Conservation (phyloP, 2,329 filamentous ascomycete genomes). For the Coniella vitis region DNA sequence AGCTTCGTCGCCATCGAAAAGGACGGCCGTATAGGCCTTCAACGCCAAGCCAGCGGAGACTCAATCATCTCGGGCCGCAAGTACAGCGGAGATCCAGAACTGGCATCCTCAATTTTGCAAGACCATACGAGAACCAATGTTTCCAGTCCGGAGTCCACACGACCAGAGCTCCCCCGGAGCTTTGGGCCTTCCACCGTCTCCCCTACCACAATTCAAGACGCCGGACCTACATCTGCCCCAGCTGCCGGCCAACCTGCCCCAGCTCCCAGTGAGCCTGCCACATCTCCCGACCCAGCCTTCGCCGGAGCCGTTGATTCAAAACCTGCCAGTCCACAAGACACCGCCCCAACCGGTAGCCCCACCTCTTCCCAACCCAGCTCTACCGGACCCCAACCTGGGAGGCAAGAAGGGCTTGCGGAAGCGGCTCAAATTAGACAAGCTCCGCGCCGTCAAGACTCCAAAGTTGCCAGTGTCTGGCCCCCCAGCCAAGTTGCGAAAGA, state of each 20-base stretch:
- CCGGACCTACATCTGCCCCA: conserved; percentile 25
- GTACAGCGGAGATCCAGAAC: conserved; percentile 31
- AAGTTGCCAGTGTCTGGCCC: background rate
- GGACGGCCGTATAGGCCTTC: conserved; percentile 50
- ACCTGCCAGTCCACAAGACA: background rate
- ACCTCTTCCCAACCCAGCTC: background rate
- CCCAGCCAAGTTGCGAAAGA: conserved; percentile 3
- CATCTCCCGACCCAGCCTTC: conserved; percentile 16
- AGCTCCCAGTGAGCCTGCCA: conserved; percentile 25
- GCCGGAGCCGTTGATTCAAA: conserved; percentile 18
- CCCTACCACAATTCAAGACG: conserved; percentile 24
- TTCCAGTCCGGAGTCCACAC: conserved; percentile 1
- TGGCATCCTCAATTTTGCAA: conserved; percentile 30
- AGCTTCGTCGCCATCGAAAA: conserved; percentile 70
- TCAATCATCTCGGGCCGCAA: conserved; percentile 32
- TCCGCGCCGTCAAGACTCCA: conserved; percentile 3
- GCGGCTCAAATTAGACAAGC: conserved; percentile 13
- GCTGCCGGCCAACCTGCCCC: conserved; percentile 19
- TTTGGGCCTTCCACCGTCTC: conserved; percentile 1
- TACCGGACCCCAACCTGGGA: background rate
- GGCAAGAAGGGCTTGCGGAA: conserved; percentile 14
- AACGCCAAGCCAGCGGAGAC: conserved; percentile 37
- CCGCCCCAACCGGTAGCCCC: background rate
- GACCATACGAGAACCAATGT: conserved; percentile 30
- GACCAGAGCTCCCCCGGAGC: conserved; percentile 5